These are phyloP conservation scores for Torrubiella hemipterigena DNA, from an alignment of 2,329 filamentous ascomycete genomes.

Conservation along the genomic window DNA sequence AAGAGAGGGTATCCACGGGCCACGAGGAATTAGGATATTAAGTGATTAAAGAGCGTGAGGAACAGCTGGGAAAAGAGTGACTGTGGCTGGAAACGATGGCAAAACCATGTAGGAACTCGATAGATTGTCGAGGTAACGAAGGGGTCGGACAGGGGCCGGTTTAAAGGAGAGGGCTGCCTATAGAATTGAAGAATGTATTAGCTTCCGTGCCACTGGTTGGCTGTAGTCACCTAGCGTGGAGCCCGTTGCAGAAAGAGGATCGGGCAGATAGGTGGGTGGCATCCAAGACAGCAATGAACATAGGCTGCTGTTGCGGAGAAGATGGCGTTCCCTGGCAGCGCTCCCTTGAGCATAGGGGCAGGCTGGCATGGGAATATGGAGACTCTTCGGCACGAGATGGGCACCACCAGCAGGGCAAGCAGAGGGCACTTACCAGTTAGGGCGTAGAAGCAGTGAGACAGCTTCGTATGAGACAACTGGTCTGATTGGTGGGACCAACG, in stretches of 20 bases:
- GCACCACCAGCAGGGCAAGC: no score
- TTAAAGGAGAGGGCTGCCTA: slow-evolving; percentile 36
- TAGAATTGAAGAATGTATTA: slow-evolving; percentile 19
- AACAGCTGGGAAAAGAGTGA: slow-evolving; percentile 42
- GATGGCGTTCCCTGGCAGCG: slow-evolving; percentile 9
- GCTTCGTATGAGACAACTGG: slow-evolving; percentile 36
- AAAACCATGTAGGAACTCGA: slow-evolving; percentile 26
- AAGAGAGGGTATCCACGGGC: slow-evolving; percentile 25
- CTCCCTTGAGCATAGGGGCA: slow-evolving; percentile 17
- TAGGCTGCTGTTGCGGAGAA: slow-evolving; percentile 8
- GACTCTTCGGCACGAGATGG: slow-evolving; percentile 12
- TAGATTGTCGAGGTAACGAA: slow-evolving; percentile 19
- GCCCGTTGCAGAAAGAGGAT: slow-evolving; percentile 5
- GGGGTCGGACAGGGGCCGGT: slow-evolving; percentile 32
- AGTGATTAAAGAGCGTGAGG: slow-evolving; percentile 47
- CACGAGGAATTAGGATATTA: slow-evolving; percentile 38
- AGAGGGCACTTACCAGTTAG: slow-evolving; percentile 47
- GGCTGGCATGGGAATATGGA: slow-evolving; percentile 15
- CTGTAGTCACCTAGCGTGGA: slow-evolving; percentile 2
- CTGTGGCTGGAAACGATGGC: slow-evolving; percentile 36
- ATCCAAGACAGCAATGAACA: slow-evolving; percentile 9
- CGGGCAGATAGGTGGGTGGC: no score
- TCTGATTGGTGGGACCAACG: slow-evolving; percentile 45
- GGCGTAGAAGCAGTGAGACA: slow-evolving; percentile 26
- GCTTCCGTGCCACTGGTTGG: no score